Conservation (phyloP, 1,284 basidiomycete species). For the Wolfiporia cocos region DNA sequence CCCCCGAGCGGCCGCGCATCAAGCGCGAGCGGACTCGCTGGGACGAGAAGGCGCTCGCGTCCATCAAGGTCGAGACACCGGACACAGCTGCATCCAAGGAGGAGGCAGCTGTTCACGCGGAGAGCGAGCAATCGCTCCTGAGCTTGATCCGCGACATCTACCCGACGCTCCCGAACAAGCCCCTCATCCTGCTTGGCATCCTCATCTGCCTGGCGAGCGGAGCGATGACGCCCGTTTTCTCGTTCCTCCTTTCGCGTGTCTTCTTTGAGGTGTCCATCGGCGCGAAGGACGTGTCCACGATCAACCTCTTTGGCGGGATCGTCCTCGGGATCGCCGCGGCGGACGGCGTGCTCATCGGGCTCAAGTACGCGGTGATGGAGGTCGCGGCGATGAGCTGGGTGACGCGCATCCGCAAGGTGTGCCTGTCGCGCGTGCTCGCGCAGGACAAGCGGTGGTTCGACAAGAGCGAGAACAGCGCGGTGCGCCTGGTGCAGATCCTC, state of each 20-base stretch:
- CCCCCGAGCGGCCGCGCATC: slow-evolving; percentile 13
- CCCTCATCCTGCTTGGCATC: slow-evolving; percentile 64
- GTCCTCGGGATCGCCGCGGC: slow-evolving; percentile 69
- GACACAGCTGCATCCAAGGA: slow-evolving; percentile 10
- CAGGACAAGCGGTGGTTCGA: slow-evolving; percentile 96
- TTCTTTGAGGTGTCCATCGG: slow-evolving; percentile 76
- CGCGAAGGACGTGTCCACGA: slow-evolving; percentile 50
- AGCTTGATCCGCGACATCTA: slow-evolving; percentile 55
- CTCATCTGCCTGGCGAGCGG: slow-evolving; percentile 65
- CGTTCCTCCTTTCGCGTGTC: slow-evolving; percentile 80
- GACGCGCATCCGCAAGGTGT: slow-evolving; percentile 53
- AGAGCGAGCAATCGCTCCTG: slow-evolving; percentile 31
- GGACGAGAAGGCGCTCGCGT: slow-evolving; percentile 31
- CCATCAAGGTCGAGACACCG: slow-evolving; percentile 29
- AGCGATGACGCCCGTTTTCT: slow-evolving; percentile 87
- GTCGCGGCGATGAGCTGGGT: slow-evolving; percentile 75
- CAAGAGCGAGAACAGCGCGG: slow-evolving; percentile 52
- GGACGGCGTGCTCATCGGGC: slow-evolving; percentile 70
- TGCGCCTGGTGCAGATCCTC: slow-evolving; percentile 71
- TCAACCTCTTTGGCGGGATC: slow-evolving; percentile 66
- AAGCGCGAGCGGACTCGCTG: slow-evolving; percentile 30
- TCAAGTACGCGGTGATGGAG: slow-evolving; percentile 79
- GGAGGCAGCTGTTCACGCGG: slow-evolving; percentile 13
- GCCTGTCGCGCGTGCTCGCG: slow-evolving; percentile 57
- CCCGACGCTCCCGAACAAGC: slow-evolving; percentile 74